phyloP scores from a whole-genome alignment of 2,329 filamentous ascomycete genomes.

The Fonsecaea pedrosoi region DNA sequence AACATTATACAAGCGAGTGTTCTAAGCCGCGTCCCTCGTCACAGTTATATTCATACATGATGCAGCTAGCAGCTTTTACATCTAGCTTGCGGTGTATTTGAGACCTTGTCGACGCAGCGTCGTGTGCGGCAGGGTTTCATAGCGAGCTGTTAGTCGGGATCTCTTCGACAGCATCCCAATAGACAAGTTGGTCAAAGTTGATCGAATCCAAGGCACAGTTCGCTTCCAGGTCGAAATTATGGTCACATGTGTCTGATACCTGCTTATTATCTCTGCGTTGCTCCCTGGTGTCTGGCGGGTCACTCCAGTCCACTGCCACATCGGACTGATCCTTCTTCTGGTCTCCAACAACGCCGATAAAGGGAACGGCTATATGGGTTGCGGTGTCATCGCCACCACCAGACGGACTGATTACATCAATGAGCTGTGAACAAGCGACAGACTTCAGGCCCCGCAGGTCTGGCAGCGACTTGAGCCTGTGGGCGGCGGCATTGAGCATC shows the following conservation, averaged over 20 bases:
- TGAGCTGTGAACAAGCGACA: constrained; percentile 1
- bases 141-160: neutral
- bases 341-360: constrained; percentile 18
- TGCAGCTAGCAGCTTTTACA: neutral
- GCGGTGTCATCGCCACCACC: neutral
- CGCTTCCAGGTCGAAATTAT: constrained; percentile 6
- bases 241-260: neutral
- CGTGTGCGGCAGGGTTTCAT: neutral
- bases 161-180: constrained; percentile 12
- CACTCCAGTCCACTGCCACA: neutral
- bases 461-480: constrained; percentile 21
- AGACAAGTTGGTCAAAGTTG: constrained; percentile 20
- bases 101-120: neutral
- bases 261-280: neutral
- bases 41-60: neutral
- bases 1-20: neutral
- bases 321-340: constrained; percentile 14
- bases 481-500: constrained; percentile 29
- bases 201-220: neutral
- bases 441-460: constrained; percentile 6
- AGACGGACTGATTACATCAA: constrained; percentile 1
- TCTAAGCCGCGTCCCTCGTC: neutral
- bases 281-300: neutral
- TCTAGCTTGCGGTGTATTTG: neutral
- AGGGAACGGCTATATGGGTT: constrained; percentile 11